phyloP scores from a whole-genome alignment of 257 asterid genomes.

The Apocynum venetum region DNA sequence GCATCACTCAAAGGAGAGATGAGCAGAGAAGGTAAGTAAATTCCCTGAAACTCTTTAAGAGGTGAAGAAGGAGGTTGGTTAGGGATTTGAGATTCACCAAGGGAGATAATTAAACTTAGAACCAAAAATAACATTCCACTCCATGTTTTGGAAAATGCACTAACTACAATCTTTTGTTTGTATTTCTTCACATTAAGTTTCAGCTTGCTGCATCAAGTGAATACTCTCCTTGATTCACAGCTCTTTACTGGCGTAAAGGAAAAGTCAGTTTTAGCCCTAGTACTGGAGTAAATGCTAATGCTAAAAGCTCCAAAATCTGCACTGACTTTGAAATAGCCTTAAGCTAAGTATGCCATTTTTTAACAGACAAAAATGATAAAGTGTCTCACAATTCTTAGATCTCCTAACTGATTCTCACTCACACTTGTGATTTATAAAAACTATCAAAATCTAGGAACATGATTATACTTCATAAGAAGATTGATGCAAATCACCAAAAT shows the following conservation, averaged over 20 bases:
- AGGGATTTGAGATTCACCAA: not conserved
- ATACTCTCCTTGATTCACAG: not conserved
- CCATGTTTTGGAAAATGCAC: not conserved
- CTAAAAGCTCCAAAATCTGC: not conserved
- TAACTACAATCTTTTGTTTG: not conserved
- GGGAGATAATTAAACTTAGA: not conserved
- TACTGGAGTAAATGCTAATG: not conserved
- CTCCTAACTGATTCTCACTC: not conserved
- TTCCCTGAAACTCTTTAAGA: not conserved
- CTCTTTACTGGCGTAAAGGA: not conserved
- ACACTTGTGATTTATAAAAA: not conserved
- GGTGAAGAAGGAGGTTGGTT: not conserved
- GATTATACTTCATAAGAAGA: not conserved
- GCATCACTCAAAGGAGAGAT: not conserved
- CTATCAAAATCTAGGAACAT: not conserved
- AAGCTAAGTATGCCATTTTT: not conserved
- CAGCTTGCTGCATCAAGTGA: not conserved
- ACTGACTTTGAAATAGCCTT: not conserved
- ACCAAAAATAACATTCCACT: not conserved
- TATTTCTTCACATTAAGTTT: not conserved
- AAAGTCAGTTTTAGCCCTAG: not conserved
- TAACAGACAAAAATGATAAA: not conserved
- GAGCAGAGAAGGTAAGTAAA: not conserved
- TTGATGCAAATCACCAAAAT: not conserved
- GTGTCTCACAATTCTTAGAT: not conserved